phyloP scores from a whole-genome alignment of 2,329 filamentous ascomycete species.

The Colletotrichum tabaci region DNA sequence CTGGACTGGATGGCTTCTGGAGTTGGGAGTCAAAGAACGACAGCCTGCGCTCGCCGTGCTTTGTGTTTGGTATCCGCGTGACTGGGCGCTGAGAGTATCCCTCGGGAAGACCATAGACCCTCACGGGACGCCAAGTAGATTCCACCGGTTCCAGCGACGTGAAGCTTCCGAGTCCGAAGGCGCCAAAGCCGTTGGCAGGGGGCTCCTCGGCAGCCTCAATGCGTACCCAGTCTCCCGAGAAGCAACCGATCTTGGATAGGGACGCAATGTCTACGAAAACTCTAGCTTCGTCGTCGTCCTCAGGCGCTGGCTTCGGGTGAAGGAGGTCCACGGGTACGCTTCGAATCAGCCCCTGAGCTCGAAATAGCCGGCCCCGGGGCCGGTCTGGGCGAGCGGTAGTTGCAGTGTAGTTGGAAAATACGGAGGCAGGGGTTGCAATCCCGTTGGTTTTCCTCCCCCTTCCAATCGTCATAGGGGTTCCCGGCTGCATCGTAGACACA shows the following conservation, averaged over 20 bases:
- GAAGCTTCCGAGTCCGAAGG: slow-evolving; percentile 78
- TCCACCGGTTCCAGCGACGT: slow-evolving; percentile 72
- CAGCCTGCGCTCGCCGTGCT: slow-evolving; percentile 64
- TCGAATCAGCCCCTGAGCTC: slow-evolving; percentile 81
- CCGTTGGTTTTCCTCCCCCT: slow-evolving; percentile 78
- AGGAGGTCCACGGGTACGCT: slow-evolving; percentile 83
- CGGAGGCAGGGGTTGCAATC: slow-evolving; percentile 85
- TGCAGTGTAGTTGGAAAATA: slow-evolving; percentile 90
- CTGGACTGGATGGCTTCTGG: slow-evolving; percentile 69
- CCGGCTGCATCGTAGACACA: slow-evolving; percentile 83
- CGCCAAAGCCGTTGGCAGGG: slow-evolving; percentile 75
- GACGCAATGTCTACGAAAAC: slow-evolving; percentile 92
- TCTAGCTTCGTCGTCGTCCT: slow-evolving; percentile 90
- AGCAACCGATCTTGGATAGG: slow-evolving; percentile 91
- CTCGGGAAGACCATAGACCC: slow-evolving; percentile 91
- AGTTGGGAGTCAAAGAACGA: slow-evolving; percentile 81
- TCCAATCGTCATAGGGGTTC: slow-evolving; percentile 83
- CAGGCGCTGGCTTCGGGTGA: slow-evolving; percentile 82
- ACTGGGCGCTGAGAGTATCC: slow-evolving; percentile 74
- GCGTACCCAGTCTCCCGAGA: slow-evolving; percentile 97
- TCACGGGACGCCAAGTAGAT: slow-evolving; percentile 83
- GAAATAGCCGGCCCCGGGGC: slow-evolving; percentile 85
- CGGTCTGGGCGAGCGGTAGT: slow-evolving; percentile 83
- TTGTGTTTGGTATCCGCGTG: slow-evolving; percentile 72
- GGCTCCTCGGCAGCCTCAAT: slow-evolving; percentile 85